Percentiles rank a stretch among this genome's conserved stretches.
These are phyloP conservation scores for Penicillium tannophilum DNA, from an alignment of 495 filamentous ascomycete genomes.

Conservation along the genomic window DNA sequence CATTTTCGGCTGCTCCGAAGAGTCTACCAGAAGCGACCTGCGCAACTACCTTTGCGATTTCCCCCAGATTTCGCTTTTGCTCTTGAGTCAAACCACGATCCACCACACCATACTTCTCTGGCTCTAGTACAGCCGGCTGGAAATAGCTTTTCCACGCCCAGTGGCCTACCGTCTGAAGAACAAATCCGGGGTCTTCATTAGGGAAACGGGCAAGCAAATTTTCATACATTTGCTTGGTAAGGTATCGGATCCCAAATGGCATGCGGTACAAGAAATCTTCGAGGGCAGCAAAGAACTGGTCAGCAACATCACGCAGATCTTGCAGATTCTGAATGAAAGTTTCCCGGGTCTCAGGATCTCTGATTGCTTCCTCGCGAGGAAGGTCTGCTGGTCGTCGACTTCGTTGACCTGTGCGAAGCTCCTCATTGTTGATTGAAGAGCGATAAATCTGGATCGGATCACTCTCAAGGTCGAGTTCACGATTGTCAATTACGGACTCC, in stretches of 20 bases:
- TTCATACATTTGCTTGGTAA: conserved; percentile 85
- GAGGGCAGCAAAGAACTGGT: conserved; percentile 79
- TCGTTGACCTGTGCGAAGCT: conserved; percentile 84
- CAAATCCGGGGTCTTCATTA: conserved; percentile 71
- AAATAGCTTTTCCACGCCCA: conserved; percentile 96
- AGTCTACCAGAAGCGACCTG: conserved; percentile 83
- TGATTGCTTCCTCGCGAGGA: conserved; percentile 86
- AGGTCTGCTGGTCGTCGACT: conserved; percentile 80
- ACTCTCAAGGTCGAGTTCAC: conserved; percentile 88
- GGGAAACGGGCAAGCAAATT: conserved; percentile 73
- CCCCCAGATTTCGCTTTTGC: conserved; percentile 88
- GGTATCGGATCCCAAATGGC: conserved; percentile 90
- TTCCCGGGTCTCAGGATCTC: conserved; percentile 86
- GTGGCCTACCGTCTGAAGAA: conserved; percentile 82
- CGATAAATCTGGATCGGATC: conserved; percentile 98
- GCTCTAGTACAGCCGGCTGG: conserved; percentile 81
- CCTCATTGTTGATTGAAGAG: conserved; percentile 92
- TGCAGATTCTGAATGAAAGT: conserved; percentile 92
- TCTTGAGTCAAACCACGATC: conserved; percentile 85
- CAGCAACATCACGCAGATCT: conserved; percentile 88
- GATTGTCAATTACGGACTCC: conserved; percentile 88
- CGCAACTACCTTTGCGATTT: conserved; percentile 87
- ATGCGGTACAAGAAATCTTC: conserved; percentile 84
- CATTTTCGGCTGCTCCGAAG: conserved; percentile 89
- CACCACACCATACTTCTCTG: conserved; percentile 86